Evolutionary conservation across 192 early-diverging fungal species (phyloP).

Genomic region (Backusella mclennaniae): DNA sequence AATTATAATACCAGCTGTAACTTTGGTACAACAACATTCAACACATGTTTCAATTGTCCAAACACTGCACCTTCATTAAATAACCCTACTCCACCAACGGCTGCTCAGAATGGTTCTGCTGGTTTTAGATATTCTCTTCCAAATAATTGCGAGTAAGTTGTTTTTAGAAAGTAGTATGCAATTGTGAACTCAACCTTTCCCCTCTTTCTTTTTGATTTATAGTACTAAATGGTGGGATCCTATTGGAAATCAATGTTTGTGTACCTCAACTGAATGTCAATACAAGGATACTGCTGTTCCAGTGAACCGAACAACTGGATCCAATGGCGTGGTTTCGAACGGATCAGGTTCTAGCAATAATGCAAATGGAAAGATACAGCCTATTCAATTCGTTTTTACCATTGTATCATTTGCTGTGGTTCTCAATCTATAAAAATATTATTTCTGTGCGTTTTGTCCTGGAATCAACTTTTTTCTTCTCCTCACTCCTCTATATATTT

Average conservation of each 20-base stretch:
- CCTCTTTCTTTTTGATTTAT: slow-evolving; percentile 16
- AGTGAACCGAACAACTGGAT: not conserved
- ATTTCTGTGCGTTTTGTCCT: no score
- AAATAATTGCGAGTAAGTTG: slow-evolving; percentile 42
- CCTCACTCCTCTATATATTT: no score
- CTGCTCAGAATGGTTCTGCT: slow-evolving; percentile 19
- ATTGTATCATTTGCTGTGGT: not conserved
- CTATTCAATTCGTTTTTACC: not conserved
- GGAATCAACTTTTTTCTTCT: no score
- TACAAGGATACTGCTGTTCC: slow-evolving; percentile 45
- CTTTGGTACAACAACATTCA: slow-evolving; percentile 40
- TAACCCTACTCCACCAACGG: slow-evolving; percentile 39
- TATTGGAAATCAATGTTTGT: slow-evolving; percentile 48
- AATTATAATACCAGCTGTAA: slow-evolving; percentile 35
- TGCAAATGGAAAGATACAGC: not conserved
- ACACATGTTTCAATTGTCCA: slow-evolving; percentile 56
- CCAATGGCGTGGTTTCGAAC: slow-evolving; percentile 5
- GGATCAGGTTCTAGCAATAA: not conserved
- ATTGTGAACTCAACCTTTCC: not conserved
- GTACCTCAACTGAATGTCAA: slow-evolving; percentile 46
- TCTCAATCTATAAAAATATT: not conserved
- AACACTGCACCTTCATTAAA: slow-evolving; percentile 29
- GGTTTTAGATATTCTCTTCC: slow-evolving; percentile 43
- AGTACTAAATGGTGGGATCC: slow-evolving; percentile 68
- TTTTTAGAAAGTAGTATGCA: not conserved